Base-by-base conservation (phyloP, 192 early-diverging fungal species). In the Chytriomyces sp. region DNA sequence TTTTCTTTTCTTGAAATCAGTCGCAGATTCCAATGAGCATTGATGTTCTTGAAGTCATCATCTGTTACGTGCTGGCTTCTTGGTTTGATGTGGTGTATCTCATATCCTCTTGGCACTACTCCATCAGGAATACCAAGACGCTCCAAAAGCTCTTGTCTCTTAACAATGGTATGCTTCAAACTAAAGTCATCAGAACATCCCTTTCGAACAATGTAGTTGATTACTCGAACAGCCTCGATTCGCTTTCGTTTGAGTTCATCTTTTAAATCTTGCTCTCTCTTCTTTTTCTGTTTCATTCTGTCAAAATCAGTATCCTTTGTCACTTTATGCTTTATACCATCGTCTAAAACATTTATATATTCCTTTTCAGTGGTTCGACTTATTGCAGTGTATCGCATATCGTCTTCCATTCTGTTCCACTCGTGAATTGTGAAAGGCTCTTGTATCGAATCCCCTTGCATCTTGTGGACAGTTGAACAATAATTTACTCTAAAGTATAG, bases 151-250 rank as follows among this genome's bases (percentile, higher is more conserved):
- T 26, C 63, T 64, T 3, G 2, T 64, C 63, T 64, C 63, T 64
- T 68, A 1, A 8, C 0, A 16, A 68, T 5, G 1, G 47, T 68
- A n/a, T 44, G 35, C 5, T 68, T 44, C 45, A 68, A 48, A 48
- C 35, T n/a, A 2, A n/a, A 68, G 16, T 68, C 67, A 68, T 68
- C 67, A 18, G 67, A 68, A 48, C 47, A 68, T 68, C 47, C 67
- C 16, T 68, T 68, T 47, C 47, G 45, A 47, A 68, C 5, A 68
- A 68, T 68, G 45, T 48, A 47, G 35, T 68, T 68, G 45, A 68
- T 68, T 26, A 68, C 46, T 68, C 6, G 24, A 46, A 68, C 67
- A n/a, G 67, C 67, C 1, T 68, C 67, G 0, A 68, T 26, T 68
- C 67, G 0, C 47, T 46, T 68, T 35, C n/a, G n/a, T 64, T 35